Evolutionary conservation across 2,329 filamentous ascomycete genomes (phyloP), one percentile per base, ranked within the genome.

Genomic region (Tolypocladium paradoxum): DNA sequence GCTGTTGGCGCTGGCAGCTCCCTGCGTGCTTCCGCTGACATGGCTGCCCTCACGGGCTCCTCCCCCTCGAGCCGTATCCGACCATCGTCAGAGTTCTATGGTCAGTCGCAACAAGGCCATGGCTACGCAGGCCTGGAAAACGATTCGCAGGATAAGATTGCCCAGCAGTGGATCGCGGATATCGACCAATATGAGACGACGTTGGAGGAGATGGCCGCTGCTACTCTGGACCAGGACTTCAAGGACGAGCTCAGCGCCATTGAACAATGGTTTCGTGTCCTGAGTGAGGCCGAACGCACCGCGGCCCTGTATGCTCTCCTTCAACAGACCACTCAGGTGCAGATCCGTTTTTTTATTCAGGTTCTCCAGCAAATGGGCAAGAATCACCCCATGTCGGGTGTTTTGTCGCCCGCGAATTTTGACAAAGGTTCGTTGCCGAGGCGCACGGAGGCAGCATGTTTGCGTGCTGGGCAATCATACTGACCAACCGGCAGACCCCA

Each of bases 131-230:
- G 79, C 61, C 73, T 81, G 22, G 91, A 96, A 53, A 71, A 74
- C 57, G 93, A 97, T 70, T 83, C 87, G 11, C 85, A 93, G 69
- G 93, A 97, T 69, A 92, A 91, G 71, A 88, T 92, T 59, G 90
- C 92, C 50, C 91, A 96, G 74, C 91, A 99, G 72, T 99, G 93
- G 93, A 92, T 99, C 63, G 90, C 92, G 53, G 93, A 99, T 65
- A 97, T 99, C 61, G 93, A 99, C 68, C 92, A 97, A 70, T 96
- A 96, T 65, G 93, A 99, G 76, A 95, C 85, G n/a, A 99, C 93
- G 1, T 73, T 99, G 64, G 93, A 97, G 71, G 93, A 99, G 69
- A 99, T 99, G 93, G 93, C 93, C 45, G 91, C 92, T 34, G 93
- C 93, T 31, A 97, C 93, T n/a, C 77, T 97, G 52, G 93, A 99